Conservation (phyloP, 306 rosid genomes). For the Dalbergia cochinchinensis region DNA sequence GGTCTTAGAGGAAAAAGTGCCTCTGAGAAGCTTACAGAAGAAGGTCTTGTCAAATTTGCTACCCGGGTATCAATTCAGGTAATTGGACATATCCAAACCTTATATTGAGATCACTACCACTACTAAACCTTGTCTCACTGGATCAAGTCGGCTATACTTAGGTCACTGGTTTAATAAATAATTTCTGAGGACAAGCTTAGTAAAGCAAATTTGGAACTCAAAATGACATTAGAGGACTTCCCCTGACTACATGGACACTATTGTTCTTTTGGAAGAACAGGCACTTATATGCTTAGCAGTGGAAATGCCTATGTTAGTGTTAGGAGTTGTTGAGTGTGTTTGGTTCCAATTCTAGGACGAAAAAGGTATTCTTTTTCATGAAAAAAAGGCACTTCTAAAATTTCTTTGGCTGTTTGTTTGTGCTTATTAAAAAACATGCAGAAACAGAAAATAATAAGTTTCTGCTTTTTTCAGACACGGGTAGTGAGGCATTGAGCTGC, state of each 20-base stretch:
- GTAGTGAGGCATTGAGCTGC: no score
- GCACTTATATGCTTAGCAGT: background rate
- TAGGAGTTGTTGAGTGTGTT: background rate
- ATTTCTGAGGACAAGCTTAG: constrained; percentile 16
- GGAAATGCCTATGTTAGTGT: background rate
- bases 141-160: background rate
- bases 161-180: constrained; percentile 17
- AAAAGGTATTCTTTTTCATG: no score
- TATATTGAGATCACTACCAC: background rate
- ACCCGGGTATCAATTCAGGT: constrained; percentile 95
- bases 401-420: no score
- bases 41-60: constrained; percentile 93
- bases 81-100: constrained; percentile 44
- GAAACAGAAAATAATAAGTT: no score
- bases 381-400: no score
- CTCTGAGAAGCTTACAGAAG: constrained; percentile 87
- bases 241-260: constrained; percentile 22
- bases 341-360: background rate
- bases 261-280: constrained; percentile 33
- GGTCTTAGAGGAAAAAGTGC: constrained; percentile 86
- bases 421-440: no score
- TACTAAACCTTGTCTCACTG: background rate
- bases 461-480: no score
- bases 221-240: constrained; percentile 12
- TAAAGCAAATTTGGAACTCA: constrained; percentile 10